A percentile compares a stretch with the other conserved stretches of the same genome.
phyloP scores from a whole-genome alignment of 192 early-diverging fungal genomes.

The Geosiphon pyriformis region DNA sequence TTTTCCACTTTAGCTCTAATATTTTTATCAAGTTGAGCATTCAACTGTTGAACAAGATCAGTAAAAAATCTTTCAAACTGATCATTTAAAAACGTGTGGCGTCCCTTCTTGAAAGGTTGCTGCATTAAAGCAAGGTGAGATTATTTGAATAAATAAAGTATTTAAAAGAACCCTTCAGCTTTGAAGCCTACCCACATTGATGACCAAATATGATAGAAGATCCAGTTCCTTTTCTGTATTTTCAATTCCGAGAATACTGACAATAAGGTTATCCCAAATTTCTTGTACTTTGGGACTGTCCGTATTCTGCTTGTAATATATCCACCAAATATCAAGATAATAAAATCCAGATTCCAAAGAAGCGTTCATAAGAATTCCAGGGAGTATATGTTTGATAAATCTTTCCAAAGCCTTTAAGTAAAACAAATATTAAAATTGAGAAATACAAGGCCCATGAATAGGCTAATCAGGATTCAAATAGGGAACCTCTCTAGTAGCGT shows the following conservation, averaged over 20 bases:
- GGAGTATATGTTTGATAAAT: neutral
- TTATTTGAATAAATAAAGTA: neutral
- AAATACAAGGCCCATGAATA: neutral
- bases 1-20: neutral
- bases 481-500: neutral
- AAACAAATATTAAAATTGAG: neutral
- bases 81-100: neutral
- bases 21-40: neutral
- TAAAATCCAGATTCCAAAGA: neutral
- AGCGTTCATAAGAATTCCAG: neutral
- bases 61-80: constrained; percentile 1
- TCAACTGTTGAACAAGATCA: neutral
- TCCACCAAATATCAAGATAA: neutral
- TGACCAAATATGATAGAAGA: neutral
- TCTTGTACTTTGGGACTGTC: neutral
- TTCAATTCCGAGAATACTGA: neutral
- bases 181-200: constrained; percentile 4
- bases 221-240: constrained; percentile 1
- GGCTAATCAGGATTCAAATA: neutral
- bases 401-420: constrained; percentile 1
- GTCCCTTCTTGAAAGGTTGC: neutral
- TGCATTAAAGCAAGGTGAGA: neutral
- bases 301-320: neutral
- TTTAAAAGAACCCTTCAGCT: neutral
- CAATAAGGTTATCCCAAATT: neutral